Evolutionary conservation across 352 stramenopile genomes (phyloP).

Genomic region (Peronosclerospora sorghi): DNA sequence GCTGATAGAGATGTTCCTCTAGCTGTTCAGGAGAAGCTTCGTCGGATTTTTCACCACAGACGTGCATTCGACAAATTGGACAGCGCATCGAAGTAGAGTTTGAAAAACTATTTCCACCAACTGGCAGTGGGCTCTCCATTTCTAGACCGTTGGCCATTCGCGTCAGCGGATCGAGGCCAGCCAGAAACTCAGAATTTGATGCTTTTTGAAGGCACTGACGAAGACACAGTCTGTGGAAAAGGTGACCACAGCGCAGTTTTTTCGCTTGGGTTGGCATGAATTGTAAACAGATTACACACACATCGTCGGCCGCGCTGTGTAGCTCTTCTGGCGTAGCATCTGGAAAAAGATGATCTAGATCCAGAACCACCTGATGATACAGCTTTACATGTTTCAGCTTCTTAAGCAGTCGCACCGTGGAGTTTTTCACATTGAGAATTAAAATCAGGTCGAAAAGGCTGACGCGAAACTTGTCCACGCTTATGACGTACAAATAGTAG

Average conservation of each 20-base stretch:
- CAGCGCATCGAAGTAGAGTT: conserved; percentile 33
- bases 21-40: conserved; percentile 1
- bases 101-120: not conserved
- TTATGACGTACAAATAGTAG: conserved; percentile 79
- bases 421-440: conserved; percentile 77
- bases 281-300: conserved; percentile 75
- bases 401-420: conserved; percentile 49
- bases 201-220: conserved; percentile 65
- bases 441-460: conserved; percentile 72
- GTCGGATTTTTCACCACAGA: conserved; percentile 30
- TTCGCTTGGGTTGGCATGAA: conserved; percentile 56
- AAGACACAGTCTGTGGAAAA: conserved; percentile 66
- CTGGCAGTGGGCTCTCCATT: conserved; percentile 14
- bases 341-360: conserved; percentile 52
- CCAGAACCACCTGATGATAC: conserved; percentile 61
- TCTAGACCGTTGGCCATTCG: conserved; percentile 25
- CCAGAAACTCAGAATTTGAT: conserved; percentile 46
- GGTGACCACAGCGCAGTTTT: conserved; percentile 58
- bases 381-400: conserved; percentile 56
- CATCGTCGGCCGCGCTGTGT: conserved; percentile 47
- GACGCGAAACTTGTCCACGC: conserved; percentile 66
- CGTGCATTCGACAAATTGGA: conserved; percentile 52
- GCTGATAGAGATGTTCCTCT: conserved; percentile 3
- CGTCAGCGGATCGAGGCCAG: conserved; percentile 20
- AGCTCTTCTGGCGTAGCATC: conserved; percentile 47